phyloP scores from a whole-genome alignment of 2,329 filamentous ascomycete species.

The Fusarium coicis region DNA sequence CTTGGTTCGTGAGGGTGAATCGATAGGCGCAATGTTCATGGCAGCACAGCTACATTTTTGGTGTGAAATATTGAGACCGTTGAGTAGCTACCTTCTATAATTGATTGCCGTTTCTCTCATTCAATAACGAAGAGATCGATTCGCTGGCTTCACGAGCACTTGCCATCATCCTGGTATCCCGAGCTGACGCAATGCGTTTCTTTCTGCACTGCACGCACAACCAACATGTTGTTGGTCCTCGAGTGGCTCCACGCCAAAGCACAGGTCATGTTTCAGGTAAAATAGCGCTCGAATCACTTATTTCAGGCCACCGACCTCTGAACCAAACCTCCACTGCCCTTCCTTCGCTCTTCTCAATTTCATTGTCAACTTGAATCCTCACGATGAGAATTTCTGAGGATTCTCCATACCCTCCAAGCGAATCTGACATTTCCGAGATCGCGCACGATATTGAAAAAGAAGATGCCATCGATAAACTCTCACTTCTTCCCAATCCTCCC shows the following conservation, averaged over 20 bases:
- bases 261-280: neutral
- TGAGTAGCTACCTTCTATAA: too few species aligned
- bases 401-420: neutral
- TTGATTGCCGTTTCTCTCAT: too few species aligned
- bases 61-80: too few species aligned
- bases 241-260: neutral
- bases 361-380: fast-evolving
- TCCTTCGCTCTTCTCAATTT: neutral
- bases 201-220: neutral
- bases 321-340: fast-evolving
- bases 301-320: neutral
- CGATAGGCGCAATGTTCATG: too few species aligned
- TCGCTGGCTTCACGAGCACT: too few species aligned
- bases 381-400: neutral
- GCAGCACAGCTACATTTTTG: too few species aligned
- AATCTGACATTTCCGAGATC: neutral
- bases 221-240: neutral
- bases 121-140: too few species aligned
- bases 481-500: neutral
- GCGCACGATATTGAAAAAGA: neutral
- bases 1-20: too few species aligned
- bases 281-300: neutral
- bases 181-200: neutral
- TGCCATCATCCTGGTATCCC: fast-evolving
- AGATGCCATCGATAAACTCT: fast-evolving